phyloP scores from a whole-genome alignment of 2,329 filamentous ascomycete species.

The Xylariaceae sp. region DNA sequence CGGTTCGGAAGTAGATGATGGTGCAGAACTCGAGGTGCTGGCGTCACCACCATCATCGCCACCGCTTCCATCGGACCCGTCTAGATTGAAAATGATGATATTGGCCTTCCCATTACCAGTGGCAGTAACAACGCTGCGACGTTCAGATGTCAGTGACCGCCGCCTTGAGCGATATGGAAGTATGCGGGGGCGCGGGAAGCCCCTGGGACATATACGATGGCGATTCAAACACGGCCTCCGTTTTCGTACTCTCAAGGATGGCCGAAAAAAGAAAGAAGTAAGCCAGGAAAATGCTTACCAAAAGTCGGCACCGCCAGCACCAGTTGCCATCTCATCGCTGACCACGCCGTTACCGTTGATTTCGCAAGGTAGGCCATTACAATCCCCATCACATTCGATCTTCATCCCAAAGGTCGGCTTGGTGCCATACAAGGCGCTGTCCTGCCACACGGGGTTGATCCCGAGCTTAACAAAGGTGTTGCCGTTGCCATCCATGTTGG shows the following conservation, averaged over 20 bases:
- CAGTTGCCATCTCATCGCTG: constrained; percentile 50
- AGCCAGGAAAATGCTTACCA: constrained; percentile 41
- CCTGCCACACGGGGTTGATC: constrained; percentile 71
- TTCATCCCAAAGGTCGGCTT: constrained; percentile 64
- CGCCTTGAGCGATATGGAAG: neutral
- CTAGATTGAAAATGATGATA: constrained; percentile 57
- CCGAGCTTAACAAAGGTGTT: constrained; percentile 71
- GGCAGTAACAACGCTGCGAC: constrained; percentile 61
- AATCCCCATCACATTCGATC: constrained; percentile 64
- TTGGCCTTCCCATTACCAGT: constrained; percentile 61
- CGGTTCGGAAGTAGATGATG: constrained; percentile 26
- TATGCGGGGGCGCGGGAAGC: neutral
- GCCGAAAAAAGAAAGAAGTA: neutral
- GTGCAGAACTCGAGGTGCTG: constrained; percentile 20
- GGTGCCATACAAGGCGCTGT: constrained; percentile 49
- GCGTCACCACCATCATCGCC: constrained; percentile 14
- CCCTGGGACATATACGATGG: neutral
- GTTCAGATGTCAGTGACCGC: neutral
- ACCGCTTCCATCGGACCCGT: constrained; percentile 36
- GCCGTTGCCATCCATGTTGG: constrained; percentile 62
- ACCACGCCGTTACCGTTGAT: constrained; percentile 57
- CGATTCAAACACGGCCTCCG: no score
- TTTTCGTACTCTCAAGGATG: no score
- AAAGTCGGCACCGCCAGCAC: constrained; percentile 66
- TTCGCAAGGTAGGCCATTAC: constrained; percentile 68